Evolutionary conservation across 2,329 filamentous ascomycete genomes (phyloP), one percentile per base, ranked within the genome.

Genomic region (Grosmannia clavigera): DNA sequence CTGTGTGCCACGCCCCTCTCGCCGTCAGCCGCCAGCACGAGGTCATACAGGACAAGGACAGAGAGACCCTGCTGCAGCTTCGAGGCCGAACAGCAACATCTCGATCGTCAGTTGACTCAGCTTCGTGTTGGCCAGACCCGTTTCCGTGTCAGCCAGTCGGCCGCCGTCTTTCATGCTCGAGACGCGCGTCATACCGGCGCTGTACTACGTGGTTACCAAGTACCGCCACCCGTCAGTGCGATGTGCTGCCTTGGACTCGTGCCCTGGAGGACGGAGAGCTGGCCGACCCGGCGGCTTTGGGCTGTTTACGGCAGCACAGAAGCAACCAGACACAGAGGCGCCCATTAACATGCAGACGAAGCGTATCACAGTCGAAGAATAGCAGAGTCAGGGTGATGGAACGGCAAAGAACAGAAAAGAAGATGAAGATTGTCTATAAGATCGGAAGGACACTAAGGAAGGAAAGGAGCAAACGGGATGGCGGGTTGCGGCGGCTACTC

Each of bases 401-500:
- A 22, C 22, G 22, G 22, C 22, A 22, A 22, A 22, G 22, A 50
- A 4, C 19, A 19, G 19, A 50, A 19, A 50, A 19, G 22, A 48
- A 25, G 22, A 16, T 35, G 11, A 5, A 25, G 4, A n/a, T 50
- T 29, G 22, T 52, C 50, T 52, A 52, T 31, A 52, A 25, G 14
- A 10, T 22, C 9, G 46, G 5, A 50, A 50, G 29, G 7, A 35
- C 33, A 35, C 6, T 35, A 10, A 5, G 33, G 33, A 35, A 50
- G 19, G 46, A n/a, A 48, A 48, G 25, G n/a, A 27, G 46, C 46
- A 50, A 50, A 50, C 16, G 25, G 31, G 27, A 52, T 22, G 19
- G 29, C 27, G 16, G 31, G 19, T 5, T 10, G 25, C 19, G 10
- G 11, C 29, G 53, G 19, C 72, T 84, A 92, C 76, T 92, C 89